Conservation (phyloP, 1,284 basidiomycete species). For the Sanghuangporus baumii region DNA sequence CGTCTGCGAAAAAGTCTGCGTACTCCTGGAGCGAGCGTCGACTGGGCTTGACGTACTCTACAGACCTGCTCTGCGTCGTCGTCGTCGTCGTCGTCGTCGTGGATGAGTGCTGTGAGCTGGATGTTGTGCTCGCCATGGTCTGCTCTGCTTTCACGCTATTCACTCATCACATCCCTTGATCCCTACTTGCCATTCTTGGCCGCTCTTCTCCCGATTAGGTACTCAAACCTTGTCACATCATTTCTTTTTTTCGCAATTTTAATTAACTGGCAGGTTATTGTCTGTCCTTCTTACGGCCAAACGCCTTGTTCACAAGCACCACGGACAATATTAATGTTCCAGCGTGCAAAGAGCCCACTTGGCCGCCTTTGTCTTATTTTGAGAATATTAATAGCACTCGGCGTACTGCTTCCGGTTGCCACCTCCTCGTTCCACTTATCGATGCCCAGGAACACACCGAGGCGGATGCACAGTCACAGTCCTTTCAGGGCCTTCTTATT, state of each 20-base stretch:
- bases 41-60: slow-evolving; percentile 69
- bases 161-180: background rate
- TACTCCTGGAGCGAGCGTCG: slow-evolving; percentile 62
- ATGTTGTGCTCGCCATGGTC: background rate
- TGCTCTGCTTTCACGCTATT: background rate
- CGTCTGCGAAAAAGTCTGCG: slow-evolving; percentile 59
- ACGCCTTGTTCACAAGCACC: too few relatives aligned
- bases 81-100: background rate
- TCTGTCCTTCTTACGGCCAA: too few relatives aligned
- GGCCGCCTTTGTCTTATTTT: too few relatives aligned
- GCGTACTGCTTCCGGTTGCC: too few relatives aligned
- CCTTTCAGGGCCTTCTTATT: too few relatives aligned
- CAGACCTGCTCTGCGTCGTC: slow-evolving; percentile 31
- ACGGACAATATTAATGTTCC: too few relatives aligned
- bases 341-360: too few relatives aligned
- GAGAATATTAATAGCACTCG: too few relatives aligned
- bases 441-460: too few relatives aligned
- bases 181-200: background rate
- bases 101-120: background rate
- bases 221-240: background rate
- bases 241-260: background rate
- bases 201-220: background rate
- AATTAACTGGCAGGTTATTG: too few relatives aligned
- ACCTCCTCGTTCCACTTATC: too few relatives aligned
- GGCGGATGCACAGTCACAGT: too few relatives aligned